Evolutionary conservation across 306 rosid species (phyloP).

Genomic region (Casuarina equisetifolia): DNA sequence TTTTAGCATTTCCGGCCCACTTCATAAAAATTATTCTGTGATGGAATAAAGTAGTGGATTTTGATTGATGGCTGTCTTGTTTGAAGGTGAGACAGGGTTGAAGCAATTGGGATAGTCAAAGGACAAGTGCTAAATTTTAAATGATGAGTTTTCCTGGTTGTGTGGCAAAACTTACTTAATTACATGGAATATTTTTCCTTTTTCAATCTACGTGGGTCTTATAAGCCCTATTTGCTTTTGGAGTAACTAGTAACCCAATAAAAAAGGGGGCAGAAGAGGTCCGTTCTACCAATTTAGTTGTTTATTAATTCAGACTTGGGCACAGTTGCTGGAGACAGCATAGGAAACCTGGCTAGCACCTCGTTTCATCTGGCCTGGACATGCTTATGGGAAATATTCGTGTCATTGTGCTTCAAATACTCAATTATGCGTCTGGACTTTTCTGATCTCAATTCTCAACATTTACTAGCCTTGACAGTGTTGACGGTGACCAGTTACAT

Average conservation of each 20-base stretch:
- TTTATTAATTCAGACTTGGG: neutral
- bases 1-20: neutral
- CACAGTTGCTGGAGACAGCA: neutral
- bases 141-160: neutral
- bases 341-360: neutral
- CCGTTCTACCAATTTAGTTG: neutral
- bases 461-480: too few species aligned
- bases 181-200: neutral
- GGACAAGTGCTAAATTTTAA: neutral
- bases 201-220: neutral
- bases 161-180: neutral
- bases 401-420: too few species aligned
- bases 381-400: neutral
- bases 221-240: neutral
- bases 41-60: neutral
- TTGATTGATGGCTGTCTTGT: neutral
- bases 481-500: too few species aligned
- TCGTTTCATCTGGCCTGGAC: neutral
- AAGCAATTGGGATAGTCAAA: neutral
- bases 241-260: neutral
- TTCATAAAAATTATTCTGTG: neutral
- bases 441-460: too few species aligned
- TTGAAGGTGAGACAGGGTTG: neutral
- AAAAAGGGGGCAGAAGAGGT: neutral
- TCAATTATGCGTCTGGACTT: too few species aligned